Conservation (phyloP, 1,284 basidiomycete species). For the Megacollybia platyphylla region DNA sequence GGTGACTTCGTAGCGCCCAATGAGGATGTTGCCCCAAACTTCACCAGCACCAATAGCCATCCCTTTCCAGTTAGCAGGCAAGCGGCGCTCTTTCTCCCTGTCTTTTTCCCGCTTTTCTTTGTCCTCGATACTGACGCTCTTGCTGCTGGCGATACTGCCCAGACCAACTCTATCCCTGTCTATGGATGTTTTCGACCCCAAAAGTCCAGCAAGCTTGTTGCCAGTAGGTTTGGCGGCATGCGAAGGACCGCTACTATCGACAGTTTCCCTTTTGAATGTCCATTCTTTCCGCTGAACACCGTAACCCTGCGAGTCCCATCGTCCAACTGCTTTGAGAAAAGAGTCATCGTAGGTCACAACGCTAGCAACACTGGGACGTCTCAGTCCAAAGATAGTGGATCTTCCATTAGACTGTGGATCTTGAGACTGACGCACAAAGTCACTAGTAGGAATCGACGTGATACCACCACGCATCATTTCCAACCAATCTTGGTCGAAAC, state of each 20-base stretch:
- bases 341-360: conserved; percentile 36
- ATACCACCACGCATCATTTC: conserved; percentile 15
- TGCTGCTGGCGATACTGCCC: conserved; percentile 8
- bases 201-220: neutral
- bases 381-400: conserved; percentile 9
- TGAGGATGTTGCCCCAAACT: conserved; percentile 52
- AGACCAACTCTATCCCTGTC: conserved; percentile 7
- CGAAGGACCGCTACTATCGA: conserved; percentile 18
- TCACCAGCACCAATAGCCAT: conserved; percentile 45
- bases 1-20: conserved; percentile 54
- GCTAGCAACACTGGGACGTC: conserved; percentile 12
- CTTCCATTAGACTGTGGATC: conserved; percentile 7
- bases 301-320: conserved; percentile 33
- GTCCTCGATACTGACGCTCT: conserved; percentile 11
- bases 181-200: neutral
- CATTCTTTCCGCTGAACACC: conserved; percentile 34
- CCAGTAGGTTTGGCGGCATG: neutral
- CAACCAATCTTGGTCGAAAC: conserved; percentile 20
- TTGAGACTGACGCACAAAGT: neutral
- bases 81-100: conserved; percentile 13
- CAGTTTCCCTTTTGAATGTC: conserved; percentile 50
- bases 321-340: conserved; percentile 38
- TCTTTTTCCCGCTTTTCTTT: conserved; percentile 11
- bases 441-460: conserved; percentile 10
- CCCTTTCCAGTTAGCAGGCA: conserved; percentile 16